These are phyloP conservation scores for Physaria fendleri DNA, from an alignment of 345 rosid genomes.

Conservation along the genomic window DNA sequence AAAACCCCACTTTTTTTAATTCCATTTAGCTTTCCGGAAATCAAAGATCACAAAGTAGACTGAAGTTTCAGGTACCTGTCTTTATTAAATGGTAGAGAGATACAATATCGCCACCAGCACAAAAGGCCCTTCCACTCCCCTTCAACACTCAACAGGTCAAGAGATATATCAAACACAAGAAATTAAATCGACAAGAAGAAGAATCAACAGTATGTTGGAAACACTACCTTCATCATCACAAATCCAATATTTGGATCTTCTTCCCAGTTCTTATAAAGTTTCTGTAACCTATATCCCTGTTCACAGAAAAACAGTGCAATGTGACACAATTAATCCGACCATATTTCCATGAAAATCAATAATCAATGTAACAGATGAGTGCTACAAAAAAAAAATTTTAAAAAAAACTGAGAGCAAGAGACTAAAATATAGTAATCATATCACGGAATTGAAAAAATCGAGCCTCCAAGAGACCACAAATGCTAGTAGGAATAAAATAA, in stretches of 20 bases:
- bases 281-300: constrained; percentile 57
- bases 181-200: background rate
- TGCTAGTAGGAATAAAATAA: background rate
- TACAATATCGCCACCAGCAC: constrained; percentile 91
- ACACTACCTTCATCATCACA: constrained; percentile 68
- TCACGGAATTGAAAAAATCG: background rate
- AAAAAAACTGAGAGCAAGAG: background rate
- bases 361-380: background rate
- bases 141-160: constrained; percentile 42
- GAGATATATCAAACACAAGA: background rate
- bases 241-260: constrained; percentile 70
- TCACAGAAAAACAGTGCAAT: background rate
- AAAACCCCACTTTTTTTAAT: background rate
- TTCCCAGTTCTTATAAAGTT: constrained; percentile 79
- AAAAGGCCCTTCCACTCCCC: constrained; percentile 96
- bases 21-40: background rate
- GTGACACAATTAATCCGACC: background rate
- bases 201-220: background rate
- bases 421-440: background rate
- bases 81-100: constrained; percentile 53
- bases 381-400: background rate
- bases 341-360: background rate
- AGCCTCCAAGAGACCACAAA: background rate
- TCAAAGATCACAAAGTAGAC: background rate
- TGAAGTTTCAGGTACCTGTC: constrained; percentile 39